Conservation (phyloP, 1,284 basidiomycete species). For the Porodaedalea pini region DNA sequence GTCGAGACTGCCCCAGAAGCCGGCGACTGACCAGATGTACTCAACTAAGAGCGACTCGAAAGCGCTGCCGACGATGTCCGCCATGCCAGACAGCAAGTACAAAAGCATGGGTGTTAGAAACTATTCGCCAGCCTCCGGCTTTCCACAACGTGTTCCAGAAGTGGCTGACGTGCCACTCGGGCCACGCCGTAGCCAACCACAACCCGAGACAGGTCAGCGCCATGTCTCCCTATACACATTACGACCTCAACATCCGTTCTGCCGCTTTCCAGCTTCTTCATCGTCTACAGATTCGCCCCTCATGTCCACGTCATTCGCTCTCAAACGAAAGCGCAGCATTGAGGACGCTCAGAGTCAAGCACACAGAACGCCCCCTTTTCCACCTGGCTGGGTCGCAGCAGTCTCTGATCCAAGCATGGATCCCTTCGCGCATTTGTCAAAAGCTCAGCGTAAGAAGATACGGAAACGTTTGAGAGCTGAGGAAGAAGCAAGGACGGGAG, state of each 20-base stretch:
- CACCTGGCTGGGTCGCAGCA: too few species aligned
- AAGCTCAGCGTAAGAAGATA: not conserved
- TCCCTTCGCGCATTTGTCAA: not conserved
- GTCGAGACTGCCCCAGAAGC: not conserved
- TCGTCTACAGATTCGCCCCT: not conserved
- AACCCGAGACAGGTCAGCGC: not conserved
- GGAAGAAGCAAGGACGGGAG: not conserved
- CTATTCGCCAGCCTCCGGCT: too few species aligned
- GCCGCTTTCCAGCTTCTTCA: not conserved
- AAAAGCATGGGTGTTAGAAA: too few species aligned
- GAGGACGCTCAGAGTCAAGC: not conserved
- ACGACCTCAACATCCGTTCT: too few species aligned
- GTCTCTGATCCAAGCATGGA: not conserved
- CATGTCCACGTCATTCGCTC: not conserved
- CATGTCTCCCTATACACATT: not conserved
- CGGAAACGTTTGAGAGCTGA: not conserved
- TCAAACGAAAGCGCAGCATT: slow-evolving; percentile 2
- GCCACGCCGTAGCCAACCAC: not conserved
- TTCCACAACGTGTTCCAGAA: not conserved
- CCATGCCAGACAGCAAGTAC: too few species aligned
- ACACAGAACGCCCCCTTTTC: not conserved
- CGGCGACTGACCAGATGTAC: not conserved
- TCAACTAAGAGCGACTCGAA: too few species aligned
- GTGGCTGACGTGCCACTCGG: not conserved
- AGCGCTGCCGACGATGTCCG: not conserved